A percentile compares a stretch with the other conserved stretches of the same genome.
These are phyloP conservation scores for Garcia nutans DNA, from an alignment of 345 rosid species.

Conservation along the genomic window DNA sequence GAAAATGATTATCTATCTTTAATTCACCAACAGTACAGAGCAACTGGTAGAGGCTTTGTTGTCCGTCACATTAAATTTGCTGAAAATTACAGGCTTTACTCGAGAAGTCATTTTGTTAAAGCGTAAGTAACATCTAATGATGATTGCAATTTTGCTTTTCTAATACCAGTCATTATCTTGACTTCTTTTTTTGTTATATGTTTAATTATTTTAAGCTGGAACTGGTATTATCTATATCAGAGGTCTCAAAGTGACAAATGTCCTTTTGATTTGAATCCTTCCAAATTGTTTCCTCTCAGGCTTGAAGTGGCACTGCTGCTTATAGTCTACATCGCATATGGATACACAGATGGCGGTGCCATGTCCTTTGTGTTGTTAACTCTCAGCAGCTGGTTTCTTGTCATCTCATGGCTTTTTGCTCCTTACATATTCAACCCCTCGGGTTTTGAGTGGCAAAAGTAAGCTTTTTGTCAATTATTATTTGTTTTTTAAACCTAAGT, in stretches of 20 bases:
- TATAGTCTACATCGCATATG: constrained; percentile 91
- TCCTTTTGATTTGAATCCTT: constrained; percentile 9
- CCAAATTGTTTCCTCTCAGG: constrained; percentile 43
- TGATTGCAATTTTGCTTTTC: neutral
- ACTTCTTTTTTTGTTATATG: neutral
- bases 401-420: constrained; percentile 96
- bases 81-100: constrained; percentile 93
- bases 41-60: constrained; percentile 98
- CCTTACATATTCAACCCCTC: constrained; percentile 99
- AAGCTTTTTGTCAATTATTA: constrained; percentile 26
- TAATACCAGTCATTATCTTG: neutral
- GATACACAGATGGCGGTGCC: constrained; percentile 73
- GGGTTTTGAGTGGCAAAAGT: constrained; percentile 99
- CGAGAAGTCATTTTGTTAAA: constrained; percentile 96
- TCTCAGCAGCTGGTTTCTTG: constrained; percentile 96
- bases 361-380: constrained; percentile 73
- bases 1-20: constrained; percentile 20
- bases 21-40: constrained; percentile 67
- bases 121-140: constrained; percentile 57
- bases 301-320: constrained; percentile 95
- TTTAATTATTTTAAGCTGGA: neutral
- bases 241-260: neutral
- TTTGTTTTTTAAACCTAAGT: neutral
- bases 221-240: neutral
- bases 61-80: constrained; percentile 98